Percentiles rank a stretch among this genome's conserved stretches.
These are phyloP conservation scores for Backusella tuberculispora DNA, from an alignment of 192 early-diverging fungal genomes.

Conservation along the genomic window DNA sequence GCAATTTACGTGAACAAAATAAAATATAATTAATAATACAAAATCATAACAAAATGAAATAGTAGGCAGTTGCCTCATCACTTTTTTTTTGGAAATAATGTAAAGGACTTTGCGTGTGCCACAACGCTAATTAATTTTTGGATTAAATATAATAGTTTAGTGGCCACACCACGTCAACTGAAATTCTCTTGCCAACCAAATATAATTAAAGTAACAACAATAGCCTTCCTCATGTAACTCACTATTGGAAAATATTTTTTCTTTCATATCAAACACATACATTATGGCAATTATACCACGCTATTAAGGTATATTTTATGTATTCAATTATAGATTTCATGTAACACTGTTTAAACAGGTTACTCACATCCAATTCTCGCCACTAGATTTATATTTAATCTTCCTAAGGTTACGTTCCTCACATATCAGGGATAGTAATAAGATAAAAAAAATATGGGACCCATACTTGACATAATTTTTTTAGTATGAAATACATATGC, in stretches of 20 bases:
- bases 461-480: conserved; percentile 1
- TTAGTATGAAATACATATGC: conserved; percentile 6
- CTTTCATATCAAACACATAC: not conserved
- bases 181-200: conserved; percentile 1
- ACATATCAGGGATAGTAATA: not conserved
- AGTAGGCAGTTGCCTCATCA: conserved; percentile 2
- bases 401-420: conserved; percentile 9
- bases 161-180: not conserved
- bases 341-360: conserved; percentile 7
- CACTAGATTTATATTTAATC: conserved; percentile 13
- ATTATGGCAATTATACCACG: not conserved
- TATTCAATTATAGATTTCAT: not conserved
- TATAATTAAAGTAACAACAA: not conserved
- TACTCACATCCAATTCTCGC: not conserved
- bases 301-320: not conserved
- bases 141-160: not conserved
- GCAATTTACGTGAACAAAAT: not conserved
- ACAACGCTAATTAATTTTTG: conserved; percentile 15
- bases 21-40: not conserved
- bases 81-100: not conserved
- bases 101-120: conserved; percentile 10
- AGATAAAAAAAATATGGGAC: not conserved
- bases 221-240: not conserved
- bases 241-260: not conserved
- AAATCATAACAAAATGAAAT: not conserved